These are phyloP conservation scores for Platismatia glauca DNA, from an alignment of 495 filamentous ascomycete species.

Conservation along the genomic window DNA sequence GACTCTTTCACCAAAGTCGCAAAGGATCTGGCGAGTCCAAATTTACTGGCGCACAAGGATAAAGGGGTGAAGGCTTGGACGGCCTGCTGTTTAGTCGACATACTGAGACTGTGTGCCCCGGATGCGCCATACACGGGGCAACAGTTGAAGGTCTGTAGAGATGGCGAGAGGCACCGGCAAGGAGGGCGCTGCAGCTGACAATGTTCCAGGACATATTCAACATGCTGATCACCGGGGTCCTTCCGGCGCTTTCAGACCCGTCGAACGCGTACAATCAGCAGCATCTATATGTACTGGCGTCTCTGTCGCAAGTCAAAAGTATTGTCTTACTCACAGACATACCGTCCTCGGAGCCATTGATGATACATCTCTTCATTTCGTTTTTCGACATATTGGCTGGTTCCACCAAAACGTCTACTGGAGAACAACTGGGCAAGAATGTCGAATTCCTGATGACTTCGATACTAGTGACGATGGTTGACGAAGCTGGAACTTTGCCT, in stretches of 20 bases:
- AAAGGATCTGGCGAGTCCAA: slow-evolving; percentile 75
- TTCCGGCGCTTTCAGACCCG: slow-evolving; percentile 80
- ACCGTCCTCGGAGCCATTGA: slow-evolving; percentile 63
- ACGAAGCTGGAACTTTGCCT: slow-evolving; percentile 75
- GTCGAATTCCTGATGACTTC: slow-evolving; percentile 87
- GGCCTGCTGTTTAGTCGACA: slow-evolving; percentile 84
- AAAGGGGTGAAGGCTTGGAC: slow-evolving; percentile 83
- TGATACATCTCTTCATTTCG: slow-evolving; percentile 68
- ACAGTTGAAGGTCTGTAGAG: slow-evolving; percentile 72
- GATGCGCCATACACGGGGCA: slow-evolving; percentile 87
- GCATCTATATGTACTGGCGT: slow-evolving; percentile 81
- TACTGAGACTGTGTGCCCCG: slow-evolving; percentile 86
- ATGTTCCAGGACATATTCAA: slow-evolving; percentile 76
- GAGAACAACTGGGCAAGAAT: slow-evolving; percentile 76
- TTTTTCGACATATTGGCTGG: slow-evolving; percentile 92
- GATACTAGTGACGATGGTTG: slow-evolving; percentile 73
- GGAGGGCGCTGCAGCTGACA: slow-evolving; percentile 10
- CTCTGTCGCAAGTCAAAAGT: slow-evolving; percentile 86
- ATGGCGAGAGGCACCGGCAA: slow-evolving; percentile 4
- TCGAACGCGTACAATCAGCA: slow-evolving; percentile 86
- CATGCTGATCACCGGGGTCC: slow-evolving; percentile 70
- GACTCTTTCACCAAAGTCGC: slow-evolving; percentile 75
- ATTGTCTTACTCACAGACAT: slow-evolving; percentile 90
- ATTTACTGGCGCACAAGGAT: slow-evolving; percentile 83
- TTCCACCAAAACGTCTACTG: slow-evolving; percentile 58